Base-by-base conservation (phyloP, 257 asterid species). In the Euphrasia confusa region DNA sequence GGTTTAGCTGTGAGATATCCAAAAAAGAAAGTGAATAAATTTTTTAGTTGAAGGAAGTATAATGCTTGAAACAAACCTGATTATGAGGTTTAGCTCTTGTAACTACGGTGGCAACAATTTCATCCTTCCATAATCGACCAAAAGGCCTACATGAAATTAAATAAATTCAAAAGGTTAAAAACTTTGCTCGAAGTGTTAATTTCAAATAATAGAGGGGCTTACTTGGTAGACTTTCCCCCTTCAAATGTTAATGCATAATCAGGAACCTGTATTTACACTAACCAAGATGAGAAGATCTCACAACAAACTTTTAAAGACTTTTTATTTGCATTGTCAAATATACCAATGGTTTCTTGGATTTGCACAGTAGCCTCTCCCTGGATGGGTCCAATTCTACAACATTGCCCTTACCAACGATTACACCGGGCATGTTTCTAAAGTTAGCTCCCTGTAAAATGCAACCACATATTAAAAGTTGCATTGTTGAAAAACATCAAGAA, bases 191-290 rank as follows among this genome's bases (percentile, higher is more conserved):
- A 24, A 10, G 27, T 24, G 7, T 10, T 24, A 14, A 26, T 24
- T 55, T 27, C 8, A 3, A 0, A 18, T n/a, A 57, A 30, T 13
- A 13, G 26, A 30, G 26, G 6, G 2, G 26, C 45, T 57, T 32
- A 57, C 62, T 57, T 57, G 11, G 27, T 30, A 57, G 62, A 57
- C 21, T 30, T 57, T 26, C 62, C 62, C 13, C 2, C 21, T 57
- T 28, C 62, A 14, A 30, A 57, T 14, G 0, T 13, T 9, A 57
- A 4, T 1, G 62, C 62, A 30, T 57, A 80, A 15, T 71, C 67
- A 35, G 85, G 85, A 3, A 3, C 7, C 21, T 48, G 13, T 48
- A 5, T 48, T 21, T 10, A 10, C 15, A 44, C 2, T 44, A 10
- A 10, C 2, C 50, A 2, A 44, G 50, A 44, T 3, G 15, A 13